Base-by-base conservation (phyloP, 139 green algal species). In the Chlamydomonas eustigma region DNA sequence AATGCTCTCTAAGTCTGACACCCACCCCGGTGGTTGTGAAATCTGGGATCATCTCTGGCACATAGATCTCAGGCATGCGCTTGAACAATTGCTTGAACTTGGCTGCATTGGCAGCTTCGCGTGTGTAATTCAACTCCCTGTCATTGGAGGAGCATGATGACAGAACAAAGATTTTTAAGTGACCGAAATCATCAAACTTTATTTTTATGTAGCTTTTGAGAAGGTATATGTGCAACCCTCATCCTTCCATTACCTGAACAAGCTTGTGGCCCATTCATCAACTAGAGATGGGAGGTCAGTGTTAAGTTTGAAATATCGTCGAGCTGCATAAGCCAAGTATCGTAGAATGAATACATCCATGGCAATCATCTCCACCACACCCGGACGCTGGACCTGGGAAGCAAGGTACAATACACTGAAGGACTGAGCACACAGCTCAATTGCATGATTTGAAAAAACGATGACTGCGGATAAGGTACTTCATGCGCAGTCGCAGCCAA, bases 101-200 rank as follows among this genome's bases (percentile, higher is more conserved):
- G 2, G 3, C 64, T 8, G 86, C 93, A 70, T 97, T 97, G 36
- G 39, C 64, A 0, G 91, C 88, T 79, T 97, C 93, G 2, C 73
- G 73, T 3, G 65, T 65, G 77, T 97, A 97, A 78, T 97, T 90
- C 76, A 97, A 87, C 88, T 97, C 93, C 50, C 80, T n/a, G n/a
- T n/a, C n/a, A n/a, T n/a, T n/a, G n/a, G n/a, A n/a, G n/a, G n/a
- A n/a, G n/a, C n/a, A n/a, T n/a, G n/a, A n/a, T n/a, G n/a, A n/a
- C n/a, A n/a, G n/a, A n/a, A n/a, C n/a, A n/a, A n/a, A n/a, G n/a
- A n/a, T n/a, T n/a, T n/a, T n/a, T n/a, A n/a, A n/a, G n/a, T n/a
- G n/a, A n/a, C n/a, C n/a, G 50, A 64, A 64, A 24, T 64, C 22
- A 22, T 28, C 22, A 64, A 28, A 64, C 50, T 24, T 28, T 64